Evolutionary conservation across 179 eudicot genomes (phyloP), one percentile per base, ranked within the genome.

Genomic region (Drosera spatulata): DNA sequence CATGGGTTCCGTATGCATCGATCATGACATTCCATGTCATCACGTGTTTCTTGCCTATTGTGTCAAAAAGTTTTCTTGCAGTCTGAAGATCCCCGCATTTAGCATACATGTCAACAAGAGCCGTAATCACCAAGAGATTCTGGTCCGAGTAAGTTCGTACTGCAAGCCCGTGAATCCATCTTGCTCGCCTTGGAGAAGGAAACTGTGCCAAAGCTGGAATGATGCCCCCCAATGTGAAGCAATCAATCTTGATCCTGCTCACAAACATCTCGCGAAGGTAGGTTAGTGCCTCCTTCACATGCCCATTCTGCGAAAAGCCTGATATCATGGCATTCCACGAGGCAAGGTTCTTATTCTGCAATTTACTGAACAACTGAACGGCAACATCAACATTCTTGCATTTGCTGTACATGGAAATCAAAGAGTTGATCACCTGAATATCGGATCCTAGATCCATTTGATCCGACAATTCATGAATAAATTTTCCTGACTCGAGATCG

Each of bases 1-100:
- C 95, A 49, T 86, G 95, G 15, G 89, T 83, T 43, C 89, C 95
- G 61, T 83, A 86, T 58, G 87, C 90, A 62, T 83, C 89, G 61
- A 86, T 86, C 95, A 84, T 86, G 49, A 80, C 87, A 71, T 84
- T 86, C 95, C 95, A 86, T 37, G 95, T 83, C 22, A 79, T 79
- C 38, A 84, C 80, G 53, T 86, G 87, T 54, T 66, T 77, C 58
- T 84, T 83, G 44, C 57, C 73, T 87, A 79, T 77, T 59, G 10
- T 50, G 64, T 86, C 76, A 62, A 86, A 86, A 13, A 86, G 73
- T 66, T 65, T 74, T 68, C 85, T 70, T 43, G 95, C 87, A 59
- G 75, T 81, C 39, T 72, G 71, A 59, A 86, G 71, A n/a, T 81
- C 79, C 39, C 95, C 95, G 60, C 89, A 86, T 50, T 86, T 86